Conservation (phyloP, 371 early-diverging fungal species). For the Mucor lusitanicus region DNA sequence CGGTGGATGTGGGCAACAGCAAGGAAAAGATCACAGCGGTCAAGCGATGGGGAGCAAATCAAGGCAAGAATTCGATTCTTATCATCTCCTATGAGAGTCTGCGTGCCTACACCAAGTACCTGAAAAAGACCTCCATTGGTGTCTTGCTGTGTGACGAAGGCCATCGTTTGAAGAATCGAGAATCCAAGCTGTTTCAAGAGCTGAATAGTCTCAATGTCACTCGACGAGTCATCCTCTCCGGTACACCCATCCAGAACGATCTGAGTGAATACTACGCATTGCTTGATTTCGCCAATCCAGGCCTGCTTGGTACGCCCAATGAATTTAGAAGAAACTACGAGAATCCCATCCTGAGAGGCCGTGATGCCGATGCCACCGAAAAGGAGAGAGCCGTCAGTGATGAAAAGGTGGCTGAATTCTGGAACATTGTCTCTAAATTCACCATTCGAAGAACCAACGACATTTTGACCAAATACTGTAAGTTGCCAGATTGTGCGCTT, state of each 20-base stretch:
- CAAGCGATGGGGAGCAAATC: slow-evolving; percentile 77
- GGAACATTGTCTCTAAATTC: slow-evolving; percentile 85
- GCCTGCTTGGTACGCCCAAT: slow-evolving; percentile 87
- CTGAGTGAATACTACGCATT: slow-evolving; percentile 94
- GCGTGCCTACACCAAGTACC: slow-evolving; percentile 73
- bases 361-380: slow-evolving; percentile 90
- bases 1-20: slow-evolving; percentile 82
- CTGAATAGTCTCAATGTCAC: slow-evolving; percentile 83
- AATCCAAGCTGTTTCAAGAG: slow-evolving; percentile 84
- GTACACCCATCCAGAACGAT: slow-evolving; percentile 99
- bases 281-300: slow-evolving; percentile 94
- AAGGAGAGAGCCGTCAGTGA: slow-evolving; percentile 82
- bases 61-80: slow-evolving; percentile 87
- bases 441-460: slow-evolving; percentile 96
- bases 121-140: slow-evolving; percentile 85
- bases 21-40: slow-evolving; percentile 85
- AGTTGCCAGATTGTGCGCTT: slow-evolving; percentile 21
- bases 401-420: slow-evolving; percentile 82
- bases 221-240: slow-evolving; percentile 91
- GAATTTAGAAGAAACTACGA: slow-evolving; percentile 94
- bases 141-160: slow-evolving; percentile 97
- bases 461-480: slow-evolving; percentile 91
- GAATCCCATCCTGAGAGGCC: slow-evolving; percentile 90
- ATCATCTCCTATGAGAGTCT: slow-evolving; percentile 96
- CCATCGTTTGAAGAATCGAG: slow-evolving; percentile 95